Evolutionary conservation across 1,284 basidiomycete species (phyloP).

Genomic region (Moesziomyces aphidis): DNA sequence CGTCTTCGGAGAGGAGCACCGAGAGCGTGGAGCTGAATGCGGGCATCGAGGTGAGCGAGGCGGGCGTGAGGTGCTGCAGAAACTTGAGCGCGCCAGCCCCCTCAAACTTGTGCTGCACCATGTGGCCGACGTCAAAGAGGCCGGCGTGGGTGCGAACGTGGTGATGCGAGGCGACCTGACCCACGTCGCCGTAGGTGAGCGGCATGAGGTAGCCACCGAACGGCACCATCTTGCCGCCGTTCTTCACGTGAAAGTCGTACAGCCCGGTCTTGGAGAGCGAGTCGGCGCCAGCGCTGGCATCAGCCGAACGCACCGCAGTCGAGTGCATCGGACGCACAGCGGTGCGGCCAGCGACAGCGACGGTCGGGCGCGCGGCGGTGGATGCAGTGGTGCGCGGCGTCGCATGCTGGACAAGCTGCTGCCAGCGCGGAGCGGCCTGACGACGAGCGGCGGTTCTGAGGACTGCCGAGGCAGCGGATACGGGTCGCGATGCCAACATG

Average conservation of each 20-base stretch:
- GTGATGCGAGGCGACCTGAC: slow-evolving; percentile 83
- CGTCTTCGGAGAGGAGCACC: slow-evolving; percentile 85
- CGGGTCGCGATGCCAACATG: slow-evolving; percentile 31
- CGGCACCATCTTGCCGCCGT: slow-evolving; percentile 94
- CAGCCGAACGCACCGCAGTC: slow-evolving; percentile 12
- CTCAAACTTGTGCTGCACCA: slow-evolving; percentile 74
- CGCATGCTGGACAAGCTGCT: slow-evolving; percentile 22
- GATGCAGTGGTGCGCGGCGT: slow-evolving; percentile 20
- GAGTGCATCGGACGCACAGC: slow-evolving; percentile 31
- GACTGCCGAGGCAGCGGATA: slow-evolving; percentile 23
- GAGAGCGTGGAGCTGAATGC: slow-evolving; percentile 79
- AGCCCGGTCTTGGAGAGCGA: slow-evolving; percentile 75
- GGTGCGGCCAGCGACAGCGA: not conserved
- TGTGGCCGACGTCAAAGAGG: slow-evolving; percentile 97
- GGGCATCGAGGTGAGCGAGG: slow-evolving; percentile 76
- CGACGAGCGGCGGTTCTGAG: slow-evolving; percentile 28
- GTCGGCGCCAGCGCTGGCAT: slow-evolving; percentile 30
- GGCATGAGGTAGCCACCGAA: slow-evolving; percentile 98
- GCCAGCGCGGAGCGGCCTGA: slow-evolving; percentile 1
- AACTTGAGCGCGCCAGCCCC: slow-evolving; percentile 73
- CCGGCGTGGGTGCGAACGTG: slow-evolving; percentile 87
- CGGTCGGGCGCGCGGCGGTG: slow-evolving; percentile 1
- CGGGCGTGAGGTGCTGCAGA: slow-evolving; percentile 78
- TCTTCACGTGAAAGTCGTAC: slow-evolving; percentile 87
- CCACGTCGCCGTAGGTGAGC: slow-evolving; percentile 78